These are phyloP conservation scores for Eudorina sp. DNA, from an alignment of 139 green algal species.

Conservation along the genomic window DNA sequence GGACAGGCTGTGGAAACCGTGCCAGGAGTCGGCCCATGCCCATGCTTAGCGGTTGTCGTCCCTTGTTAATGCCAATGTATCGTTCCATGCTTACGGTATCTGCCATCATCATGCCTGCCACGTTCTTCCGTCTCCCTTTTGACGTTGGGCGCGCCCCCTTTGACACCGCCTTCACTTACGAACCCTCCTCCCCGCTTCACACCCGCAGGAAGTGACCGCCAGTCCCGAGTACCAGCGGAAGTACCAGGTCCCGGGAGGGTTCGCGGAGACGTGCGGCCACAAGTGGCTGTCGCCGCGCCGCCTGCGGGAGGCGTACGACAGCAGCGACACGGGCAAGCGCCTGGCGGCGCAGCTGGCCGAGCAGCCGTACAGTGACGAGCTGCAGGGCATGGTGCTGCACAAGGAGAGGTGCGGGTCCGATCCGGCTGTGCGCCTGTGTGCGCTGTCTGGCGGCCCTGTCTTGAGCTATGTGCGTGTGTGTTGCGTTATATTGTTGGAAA, in stretches of 20 bases:
- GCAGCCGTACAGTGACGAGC: slow-evolving; percentile 20
- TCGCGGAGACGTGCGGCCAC: neutral
- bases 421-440: neutral
- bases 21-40: too few relatives aligned
- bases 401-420: neutral
- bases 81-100: too few relatives aligned
- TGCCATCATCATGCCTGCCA: too few relatives aligned
- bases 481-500: too few relatives aligned
- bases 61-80: too few relatives aligned
- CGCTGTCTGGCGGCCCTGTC: too few relatives aligned
- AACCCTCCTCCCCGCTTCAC: neutral
- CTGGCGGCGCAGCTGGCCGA: slow-evolving; percentile 11
- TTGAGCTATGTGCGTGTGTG: too few relatives aligned
- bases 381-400: slow-evolving; percentile 50
- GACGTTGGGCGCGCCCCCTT: too few relatives aligned
- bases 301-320: neutral
- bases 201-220: slow-evolving; percentile 28
- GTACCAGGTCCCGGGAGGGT: neutral
- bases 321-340: slow-evolving; percentile 1
- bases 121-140: too few relatives aligned
- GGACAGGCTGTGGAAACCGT: too few relatives aligned
- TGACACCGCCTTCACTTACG: neutral
- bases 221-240: slow-evolving; percentile 9
- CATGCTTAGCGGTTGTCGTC: too few relatives aligned
- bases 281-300: slow-evolving; percentile 15